Percentiles rank a stretch among this genome's conserved stretches.
These are phyloP conservation scores for Fraxinus dipetala DNA, from an alignment of 305 asterid species.

Conservation along the genomic window DNA sequence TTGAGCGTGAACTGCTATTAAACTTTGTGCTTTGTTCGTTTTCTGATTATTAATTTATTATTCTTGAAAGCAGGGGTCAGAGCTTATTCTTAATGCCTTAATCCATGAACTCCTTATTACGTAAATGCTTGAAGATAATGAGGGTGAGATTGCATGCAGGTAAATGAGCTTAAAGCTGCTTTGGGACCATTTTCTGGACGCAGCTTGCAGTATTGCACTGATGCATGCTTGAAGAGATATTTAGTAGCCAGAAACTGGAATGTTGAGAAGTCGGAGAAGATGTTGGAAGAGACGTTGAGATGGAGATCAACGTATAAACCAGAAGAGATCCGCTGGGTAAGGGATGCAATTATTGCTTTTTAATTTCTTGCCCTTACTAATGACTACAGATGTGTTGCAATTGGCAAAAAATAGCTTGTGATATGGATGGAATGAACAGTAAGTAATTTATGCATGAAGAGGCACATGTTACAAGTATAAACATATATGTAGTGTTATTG, in stretches of 20 bases:
- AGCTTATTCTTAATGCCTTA: neutral
- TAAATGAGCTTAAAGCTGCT: conserved; percentile 73
- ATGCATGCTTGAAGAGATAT: conserved; percentile 78
- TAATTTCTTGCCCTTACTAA: too few relatives aligned
- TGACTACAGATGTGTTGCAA: too few relatives aligned
- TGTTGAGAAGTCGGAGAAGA: conserved; percentile 75
- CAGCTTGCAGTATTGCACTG: conserved; percentile 60
- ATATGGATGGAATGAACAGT: too few relatives aligned
- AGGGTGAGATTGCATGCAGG: conserved; percentile 39
- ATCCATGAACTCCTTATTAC: neutral
- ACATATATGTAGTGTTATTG: too few relatives aligned
- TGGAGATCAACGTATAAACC: conserved; percentile 88
- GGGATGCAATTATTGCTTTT: too few relatives aligned
- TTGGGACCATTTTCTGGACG: conserved; percentile 74
- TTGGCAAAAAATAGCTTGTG: too few relatives aligned
- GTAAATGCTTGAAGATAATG: conserved; percentile 12
- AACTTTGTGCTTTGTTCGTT: neutral
- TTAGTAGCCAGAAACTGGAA: conserved; percentile 85
- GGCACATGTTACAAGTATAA: too few relatives aligned
- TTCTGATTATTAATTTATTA: too few relatives aligned
- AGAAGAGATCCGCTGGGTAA: conserved; percentile 97
- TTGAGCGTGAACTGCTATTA: neutral
- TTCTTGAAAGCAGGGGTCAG: too few relatives aligned
- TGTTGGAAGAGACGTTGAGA: conserved; percentile 81
- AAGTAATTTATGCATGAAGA: too few relatives aligned